These are phyloP conservation scores for Mycena alexandri DNA, from an alignment of 768 basidiomycete genomes.

Conservation along the genomic window DNA sequence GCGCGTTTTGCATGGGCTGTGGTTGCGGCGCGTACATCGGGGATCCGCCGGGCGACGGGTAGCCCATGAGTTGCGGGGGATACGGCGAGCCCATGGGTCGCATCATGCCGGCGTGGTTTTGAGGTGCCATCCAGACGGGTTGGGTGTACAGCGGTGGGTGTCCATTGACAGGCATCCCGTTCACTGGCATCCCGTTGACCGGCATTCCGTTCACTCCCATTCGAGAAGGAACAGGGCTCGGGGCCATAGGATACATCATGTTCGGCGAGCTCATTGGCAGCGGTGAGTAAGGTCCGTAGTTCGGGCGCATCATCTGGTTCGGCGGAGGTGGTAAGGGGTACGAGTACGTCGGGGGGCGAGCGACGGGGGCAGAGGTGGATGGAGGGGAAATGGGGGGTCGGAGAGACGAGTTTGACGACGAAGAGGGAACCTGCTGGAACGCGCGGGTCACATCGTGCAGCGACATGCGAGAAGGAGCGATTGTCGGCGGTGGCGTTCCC, in stretches of 20 bases:
- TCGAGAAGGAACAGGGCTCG: constrained; percentile 73
- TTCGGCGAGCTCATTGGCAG: constrained; percentile 75
- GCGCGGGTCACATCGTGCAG: constrained; percentile 86
- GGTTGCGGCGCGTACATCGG: constrained; percentile 63
- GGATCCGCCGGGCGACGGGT: constrained; percentile 66
- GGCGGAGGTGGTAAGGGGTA: constrained; percentile 48
- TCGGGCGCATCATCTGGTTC: constrained; percentile 62
- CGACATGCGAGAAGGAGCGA: constrained; percentile 80
- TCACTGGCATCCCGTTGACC: too few species aligned
- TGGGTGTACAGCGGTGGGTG: constrained; percentile 71
- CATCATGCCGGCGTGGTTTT: constrained; percentile 64
- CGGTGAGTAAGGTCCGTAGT: constrained; percentile 74
- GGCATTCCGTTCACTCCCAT: constrained; percentile 52
- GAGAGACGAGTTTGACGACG: constrained; percentile 61
- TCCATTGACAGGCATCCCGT: constrained; percentile 58
- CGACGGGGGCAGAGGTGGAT: constrained; percentile 58
- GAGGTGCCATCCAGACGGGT: constrained; percentile 74
- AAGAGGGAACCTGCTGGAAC: constrained; percentile 86
- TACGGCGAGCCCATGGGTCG: constrained; percentile 74
- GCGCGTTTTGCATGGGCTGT: constrained; percentile 56
- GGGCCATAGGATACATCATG: constrained; percentile 73
- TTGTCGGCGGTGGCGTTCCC: constrained; percentile 77
- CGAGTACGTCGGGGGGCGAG: constrained; percentile 52
- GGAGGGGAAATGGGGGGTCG: constrained; percentile 68
- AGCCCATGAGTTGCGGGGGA: constrained; percentile 71